Conservation (phyloP, 2,329 filamentous ascomycete species). For the Pestalotiopsis sp. region DNA sequence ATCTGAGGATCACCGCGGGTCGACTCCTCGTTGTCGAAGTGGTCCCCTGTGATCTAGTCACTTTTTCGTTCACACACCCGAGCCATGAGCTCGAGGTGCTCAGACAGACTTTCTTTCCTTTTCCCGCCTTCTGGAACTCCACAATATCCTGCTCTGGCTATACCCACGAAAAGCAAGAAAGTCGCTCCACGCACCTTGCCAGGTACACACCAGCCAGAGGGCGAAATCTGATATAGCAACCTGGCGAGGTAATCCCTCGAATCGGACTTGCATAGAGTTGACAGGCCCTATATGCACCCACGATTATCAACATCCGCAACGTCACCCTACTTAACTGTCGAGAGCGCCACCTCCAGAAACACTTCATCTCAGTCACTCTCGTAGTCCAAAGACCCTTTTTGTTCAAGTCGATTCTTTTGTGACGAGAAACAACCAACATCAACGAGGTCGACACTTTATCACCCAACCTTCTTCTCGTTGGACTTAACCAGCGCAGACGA, state of each 20-base stretch:
- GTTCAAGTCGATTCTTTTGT: background rate
- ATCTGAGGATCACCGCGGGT: conserved; percentile 15
- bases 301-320: conserved; percentile 9
- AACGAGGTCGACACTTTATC: background rate
- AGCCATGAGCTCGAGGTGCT: conserved; percentile 14
- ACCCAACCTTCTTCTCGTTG: background rate
- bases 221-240: conserved; percentile 10
- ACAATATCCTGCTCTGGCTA: conserved; percentile 10
- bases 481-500: background rate
- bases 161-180: conserved; percentile 8
- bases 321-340: conserved; percentile 13
- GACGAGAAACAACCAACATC: background rate
- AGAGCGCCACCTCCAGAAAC: conserved; percentile 12
- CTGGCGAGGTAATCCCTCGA: conserved; percentile 10
- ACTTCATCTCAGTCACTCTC: conserved; percentile 7
- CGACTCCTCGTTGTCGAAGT: conserved; percentile 8
- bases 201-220: background rate
- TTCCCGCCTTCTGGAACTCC: conserved; percentile 14
- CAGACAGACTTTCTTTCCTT: conserved; percentile 11
- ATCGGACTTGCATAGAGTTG: conserved; percentile 8
- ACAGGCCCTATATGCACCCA: conserved; percentile 12
- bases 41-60: conserved; percentile 12
- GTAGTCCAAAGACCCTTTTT: background rate
- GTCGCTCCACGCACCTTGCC: conserved; percentile 4
- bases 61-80: conserved; percentile 9